Conservation (phyloP, 1,139 yeast genomes). For the Nakaseomyces delphensis region DNA sequence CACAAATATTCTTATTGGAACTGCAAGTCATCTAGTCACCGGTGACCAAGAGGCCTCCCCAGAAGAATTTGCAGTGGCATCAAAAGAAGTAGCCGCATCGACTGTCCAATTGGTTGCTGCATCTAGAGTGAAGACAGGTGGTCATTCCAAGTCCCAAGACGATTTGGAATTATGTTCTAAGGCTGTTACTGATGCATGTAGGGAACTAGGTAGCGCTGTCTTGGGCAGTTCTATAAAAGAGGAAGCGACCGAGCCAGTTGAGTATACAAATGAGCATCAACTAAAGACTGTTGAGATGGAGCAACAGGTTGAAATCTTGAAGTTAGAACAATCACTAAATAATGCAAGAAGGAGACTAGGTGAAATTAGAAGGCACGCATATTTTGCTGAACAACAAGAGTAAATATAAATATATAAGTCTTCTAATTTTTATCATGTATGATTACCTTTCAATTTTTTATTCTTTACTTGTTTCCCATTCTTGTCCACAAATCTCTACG, state of each 20-base stretch:
- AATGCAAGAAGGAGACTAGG: slow-evolving; percentile 73
- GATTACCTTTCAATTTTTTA: no score
- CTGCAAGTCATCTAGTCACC: slow-evolving; percentile 77
- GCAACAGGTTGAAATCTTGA: slow-evolving; percentile 83
- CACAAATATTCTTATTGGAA: slow-evolving; percentile 67
- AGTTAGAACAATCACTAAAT: slow-evolving; percentile 49
- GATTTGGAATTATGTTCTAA: slow-evolving; percentile 61
- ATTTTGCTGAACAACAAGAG: slow-evolving; percentile 10
- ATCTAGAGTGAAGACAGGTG: slow-evolving; percentile 76
- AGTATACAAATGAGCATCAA: slow-evolving; percentile 70
- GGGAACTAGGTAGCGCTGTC: slow-evolving; percentile 37
- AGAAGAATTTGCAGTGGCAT: slow-evolving; percentile 82
- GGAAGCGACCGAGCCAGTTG: slow-evolving; percentile 40
- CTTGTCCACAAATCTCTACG: no score
- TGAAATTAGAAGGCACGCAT: slow-evolving; percentile 60
- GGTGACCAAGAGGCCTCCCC: slow-evolving; percentile 45
- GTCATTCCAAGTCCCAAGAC: slow-evolving; percentile 71
- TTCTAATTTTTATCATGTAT: no score
- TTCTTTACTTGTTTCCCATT: no score
- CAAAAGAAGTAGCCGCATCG: slow-evolving; percentile 87
- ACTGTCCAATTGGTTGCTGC: slow-evolving; percentile 93
- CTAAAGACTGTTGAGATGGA: slow-evolving; percentile 87
- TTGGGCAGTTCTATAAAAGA: slow-evolving; percentile 9
- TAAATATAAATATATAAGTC: no score
- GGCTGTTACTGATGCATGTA: slow-evolving; percentile 67